Conservation (phyloP, 2,329 filamentous ascomycete species). For the Verticillium zaregamsianum region DNA sequence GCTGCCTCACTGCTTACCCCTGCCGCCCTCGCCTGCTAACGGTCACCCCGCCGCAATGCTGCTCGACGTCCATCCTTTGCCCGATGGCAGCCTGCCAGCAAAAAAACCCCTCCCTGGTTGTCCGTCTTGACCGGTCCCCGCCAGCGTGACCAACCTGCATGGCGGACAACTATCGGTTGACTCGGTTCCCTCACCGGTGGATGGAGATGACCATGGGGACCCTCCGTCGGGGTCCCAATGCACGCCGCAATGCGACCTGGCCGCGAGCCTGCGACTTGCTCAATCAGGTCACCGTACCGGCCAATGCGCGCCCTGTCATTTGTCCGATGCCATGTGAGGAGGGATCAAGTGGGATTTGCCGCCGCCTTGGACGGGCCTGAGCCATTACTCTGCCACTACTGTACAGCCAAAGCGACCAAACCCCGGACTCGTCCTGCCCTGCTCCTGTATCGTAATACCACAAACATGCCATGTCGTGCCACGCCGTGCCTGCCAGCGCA, state of each 20-base stretch:
- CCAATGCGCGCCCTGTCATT: background rate
- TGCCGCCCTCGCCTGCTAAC: background rate
- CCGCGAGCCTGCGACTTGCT: background rate
- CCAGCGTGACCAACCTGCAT: conserved; percentile 1
- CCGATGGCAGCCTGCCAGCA: background rate
- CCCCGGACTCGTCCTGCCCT: background rate
- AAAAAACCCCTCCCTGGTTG: background rate
- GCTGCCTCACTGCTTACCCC: background rate
- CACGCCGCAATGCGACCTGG: background rate
- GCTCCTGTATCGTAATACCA: background rate
- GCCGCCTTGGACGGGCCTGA: background rate
- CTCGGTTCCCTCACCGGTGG: background rate
- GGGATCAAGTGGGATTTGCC: background rate
- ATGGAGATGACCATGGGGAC: background rate
- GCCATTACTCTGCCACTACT: background rate
- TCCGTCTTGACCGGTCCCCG: background rate
- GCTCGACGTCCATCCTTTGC: too few species aligned
- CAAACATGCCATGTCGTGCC: background rate
- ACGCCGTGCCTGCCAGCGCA: background rate
- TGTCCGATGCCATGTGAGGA: background rate
- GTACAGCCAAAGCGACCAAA: background rate
- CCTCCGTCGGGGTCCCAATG: background rate
- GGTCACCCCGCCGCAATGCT: too few species aligned
- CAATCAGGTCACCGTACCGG: background rate
- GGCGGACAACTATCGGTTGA: background rate